Evolutionary conservation across 208 protist species (phyloP).

Genomic region (Endotrypanum monterogeii): DNA sequence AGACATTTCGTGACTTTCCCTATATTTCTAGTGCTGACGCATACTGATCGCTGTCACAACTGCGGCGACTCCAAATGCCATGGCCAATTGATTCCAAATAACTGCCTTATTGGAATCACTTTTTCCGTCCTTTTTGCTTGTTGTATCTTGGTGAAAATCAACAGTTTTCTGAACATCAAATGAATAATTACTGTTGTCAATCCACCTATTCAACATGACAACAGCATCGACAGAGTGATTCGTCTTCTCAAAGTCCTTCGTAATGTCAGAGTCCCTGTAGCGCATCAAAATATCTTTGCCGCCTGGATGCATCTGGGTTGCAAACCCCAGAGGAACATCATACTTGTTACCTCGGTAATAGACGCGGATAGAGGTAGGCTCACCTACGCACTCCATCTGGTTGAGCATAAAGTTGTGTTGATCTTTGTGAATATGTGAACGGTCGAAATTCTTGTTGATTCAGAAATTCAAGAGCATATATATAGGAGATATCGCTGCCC

Average conservation of each 20-base stretch:
- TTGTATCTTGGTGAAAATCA: not conserved
- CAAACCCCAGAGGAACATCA: conserved; percentile 29
- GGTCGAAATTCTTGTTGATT: not conserved
- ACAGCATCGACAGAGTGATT: conserved; percentile 23
- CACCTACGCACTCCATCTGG: not conserved
- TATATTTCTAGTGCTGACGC: not conserved
- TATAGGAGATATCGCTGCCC: no score
- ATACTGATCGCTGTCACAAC: not conserved
- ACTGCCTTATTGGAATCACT: conserved; percentile 3
- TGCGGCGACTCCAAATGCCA: not conserved
- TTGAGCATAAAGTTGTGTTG: not conserved
- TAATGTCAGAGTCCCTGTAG: conserved; percentile 33
- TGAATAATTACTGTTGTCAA: not conserved
- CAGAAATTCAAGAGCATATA: not conserved
- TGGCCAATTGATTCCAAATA: not conserved
- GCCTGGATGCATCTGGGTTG: conserved; percentile 27
- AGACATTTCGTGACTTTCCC: not conserved
- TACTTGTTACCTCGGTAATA: conserved; percentile 36
- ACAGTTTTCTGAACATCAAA: not conserved
- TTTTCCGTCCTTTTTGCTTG: not conserved
- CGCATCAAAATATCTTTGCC: conserved; percentile 28
- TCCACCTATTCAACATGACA: conserved; percentile 19
- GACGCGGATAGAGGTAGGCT: conserved; percentile 14
- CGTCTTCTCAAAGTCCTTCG: conserved; percentile 33
- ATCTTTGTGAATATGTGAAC: no score